Base-by-base conservation (phyloP, 352 stramenopile genomes). In the Pythium biforme region DNA sequence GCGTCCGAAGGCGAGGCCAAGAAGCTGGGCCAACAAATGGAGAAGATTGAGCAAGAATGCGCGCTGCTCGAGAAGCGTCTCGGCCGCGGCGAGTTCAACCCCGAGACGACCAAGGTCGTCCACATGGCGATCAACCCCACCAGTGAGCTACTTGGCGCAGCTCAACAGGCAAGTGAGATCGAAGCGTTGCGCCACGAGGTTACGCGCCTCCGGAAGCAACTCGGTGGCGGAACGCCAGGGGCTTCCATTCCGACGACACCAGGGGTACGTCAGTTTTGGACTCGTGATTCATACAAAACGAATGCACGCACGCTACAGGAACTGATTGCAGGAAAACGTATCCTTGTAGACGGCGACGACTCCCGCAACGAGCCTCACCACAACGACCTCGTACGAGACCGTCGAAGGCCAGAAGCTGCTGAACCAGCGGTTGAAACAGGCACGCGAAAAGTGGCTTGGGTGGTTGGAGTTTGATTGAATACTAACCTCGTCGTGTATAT, bases 351-450 rank as follows among this genome's bases (percentile, higher is more conserved):
- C n/a, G 19, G 40, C 31, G 40, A 54, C 33, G 12, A 49, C 59
- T 6, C 48, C 69, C 3, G 70, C 75, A 23, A 66, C 71, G 8
- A 74, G 72, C 22, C 74, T 87, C 57, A 96, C 79, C 25, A 90
- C 75, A 12, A 92, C 75, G 20, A 90, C 83, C n/a, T 90, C 86
- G 14, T 92, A 93, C 57, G 84, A 92, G 59, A 93, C 84, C 0
- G 81, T 93, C 11, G 83, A 93, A 57, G 84, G 84, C n/a, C 80
- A 92, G 23, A 92, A 92, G 62, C 79, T 92, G 39, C 69, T 95
- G 19, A 95, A 96, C 55, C 74, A 94, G 64, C 86, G 90, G 0
- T 69, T 97, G 50, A 96, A 97, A 57, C 77, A 94, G 74, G 79
- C 87, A 50, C n/a, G 31, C 19, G 8, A 45, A 45, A n/a, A n/a